Evolutionary conservation across 208 protist species (phyloP), one percentile per base, ranked within the genome.

Genomic region (Leptomonas pyrrhocoris): DNA sequence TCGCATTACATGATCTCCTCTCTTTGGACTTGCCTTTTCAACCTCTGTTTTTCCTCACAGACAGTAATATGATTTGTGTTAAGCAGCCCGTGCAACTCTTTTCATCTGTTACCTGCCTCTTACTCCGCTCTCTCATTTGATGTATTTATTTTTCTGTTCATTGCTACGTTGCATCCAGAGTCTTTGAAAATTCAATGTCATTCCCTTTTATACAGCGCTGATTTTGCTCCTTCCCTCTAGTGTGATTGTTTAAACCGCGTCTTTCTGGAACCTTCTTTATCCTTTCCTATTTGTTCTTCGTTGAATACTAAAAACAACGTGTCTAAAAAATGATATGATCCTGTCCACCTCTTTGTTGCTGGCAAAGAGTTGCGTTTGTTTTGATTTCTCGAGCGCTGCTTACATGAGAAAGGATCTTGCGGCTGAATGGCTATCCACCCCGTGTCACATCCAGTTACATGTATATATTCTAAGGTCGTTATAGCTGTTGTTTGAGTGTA

Each of bases 1-100:
- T 9, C 58, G 68, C 30, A 58, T 88, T 11, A 67, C n/a, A 2
- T 88, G 43, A 73, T 9, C 12, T 55, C 31, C n/a, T n/a, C 28
- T 21, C 7, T 25, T 40, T 43, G 2, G 3, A 48, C 16, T 6
- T 48, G 43, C 18, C 16, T 48, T 48, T 48, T 48, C 43, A 15
- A 48, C 16, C 9, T 34, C 51, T 57, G 23, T 27, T 38, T 34
- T 15, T n/a, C 6, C 31, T 57, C 16, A n/a, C 43, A 15, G 43
- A 48, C 43, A n/a, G 3, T n/a, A 12, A 12, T 48, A 12, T n/a
- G 16, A 19, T 38, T 9, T 38, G 34, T 38, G 34, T 9, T 38
- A 9, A n/a, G n/a, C n/a, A n/a, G n/a, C n/a, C n/a, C n/a, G n/a
- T n/a, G n/a, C n/a, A n/a, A n/a, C n/a, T n/a, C n/a, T n/a, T n/a